These are phyloP conservation scores for Jacaranda mimosifolia DNA, from an alignment of 257 asterid species.

Conservation along the genomic window DNA sequence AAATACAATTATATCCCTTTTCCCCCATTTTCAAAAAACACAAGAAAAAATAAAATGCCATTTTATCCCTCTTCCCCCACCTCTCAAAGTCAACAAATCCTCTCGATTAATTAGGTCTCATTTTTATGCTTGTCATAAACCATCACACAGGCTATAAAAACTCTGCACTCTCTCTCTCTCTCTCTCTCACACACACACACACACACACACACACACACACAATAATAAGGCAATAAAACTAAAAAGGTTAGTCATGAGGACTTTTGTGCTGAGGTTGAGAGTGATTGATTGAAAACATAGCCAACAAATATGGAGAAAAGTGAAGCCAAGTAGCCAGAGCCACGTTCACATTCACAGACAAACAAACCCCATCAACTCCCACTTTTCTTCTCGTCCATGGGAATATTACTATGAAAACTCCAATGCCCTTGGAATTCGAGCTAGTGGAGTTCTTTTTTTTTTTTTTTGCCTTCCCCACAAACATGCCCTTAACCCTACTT, in stretches of 20 bases:
- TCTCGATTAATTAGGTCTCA: too few species aligned
- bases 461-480: conserved; percentile 39
- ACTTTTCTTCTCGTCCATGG: conserved; percentile 37
- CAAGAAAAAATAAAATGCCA: background rate
- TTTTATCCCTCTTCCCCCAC: background rate
- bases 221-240: conserved; percentile 37
- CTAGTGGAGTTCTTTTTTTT: conserved; percentile 35
- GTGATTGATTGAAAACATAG: background rate
- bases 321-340: too few species aligned
- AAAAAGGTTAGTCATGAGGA: conserved; percentile 35
- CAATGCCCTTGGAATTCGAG: conserved; percentile 43
- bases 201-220: too few species aligned
- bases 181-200: too few species aligned
- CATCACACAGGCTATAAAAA: too few species aligned
- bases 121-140: too few species aligned
- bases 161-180: too few species aligned
- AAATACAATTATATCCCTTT: too few species aligned
- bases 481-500: conserved; percentile 37
- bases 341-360: conserved; percentile 38
- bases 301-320: conserved; percentile 32
- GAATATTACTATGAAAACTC: conserved; percentile 1
- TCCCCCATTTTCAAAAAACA: background rate
- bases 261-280: conserved; percentile 12
- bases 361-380: conserved; percentile 29
- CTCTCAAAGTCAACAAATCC: background rate